These are phyloP conservation scores for Cerioporus squamosus DNA, from an alignment of 1,284 basidiomycete genomes.

Conservation along the genomic window DNA sequence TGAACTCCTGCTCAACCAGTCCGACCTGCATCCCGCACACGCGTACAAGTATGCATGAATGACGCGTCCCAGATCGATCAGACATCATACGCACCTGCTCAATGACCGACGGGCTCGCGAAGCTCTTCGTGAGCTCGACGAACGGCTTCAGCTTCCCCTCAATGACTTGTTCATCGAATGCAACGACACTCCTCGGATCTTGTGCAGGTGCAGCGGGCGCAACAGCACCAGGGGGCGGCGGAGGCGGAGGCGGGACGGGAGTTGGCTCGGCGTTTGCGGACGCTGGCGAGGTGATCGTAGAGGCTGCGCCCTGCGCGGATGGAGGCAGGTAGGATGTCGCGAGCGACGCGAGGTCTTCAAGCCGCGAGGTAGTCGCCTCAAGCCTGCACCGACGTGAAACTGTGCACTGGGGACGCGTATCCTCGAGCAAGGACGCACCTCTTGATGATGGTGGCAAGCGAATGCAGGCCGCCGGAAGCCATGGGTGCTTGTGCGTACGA, in stretches of 20 bases:
- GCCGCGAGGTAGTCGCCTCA: conserved; percentile 92
- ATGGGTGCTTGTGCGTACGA: conserved; percentile 18
- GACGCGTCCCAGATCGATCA: conserved; percentile 1
- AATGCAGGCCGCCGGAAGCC: conserved; percentile 58
- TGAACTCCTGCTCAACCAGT: conserved; percentile 73
- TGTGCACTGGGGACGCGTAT: background rate
- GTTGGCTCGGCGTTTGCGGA: conserved; percentile 45
- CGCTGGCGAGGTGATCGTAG: conserved; percentile 38
- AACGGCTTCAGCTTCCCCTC: conserved; percentile 77
- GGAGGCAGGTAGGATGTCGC: conserved; percentile 31
- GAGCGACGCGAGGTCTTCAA: conserved; percentile 85
- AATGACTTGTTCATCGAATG: conserved; percentile 78
- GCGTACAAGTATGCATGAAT: background rate
- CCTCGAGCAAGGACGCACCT: conserved; percentile 53
- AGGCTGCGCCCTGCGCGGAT: conserved; percentile 28
- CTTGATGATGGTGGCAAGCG: conserved; percentile 81
- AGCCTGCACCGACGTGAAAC: conserved; percentile 49
- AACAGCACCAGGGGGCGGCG: conserved; percentile 42
- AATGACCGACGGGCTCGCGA: conserved; percentile 73
- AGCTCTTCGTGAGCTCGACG: conserved; percentile 71
- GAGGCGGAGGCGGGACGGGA: conserved; percentile 47
- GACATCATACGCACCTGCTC: conserved; percentile 70
- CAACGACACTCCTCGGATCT: conserved; percentile 66
- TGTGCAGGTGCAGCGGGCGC: conserved; percentile 43
- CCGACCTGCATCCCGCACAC: conserved; percentile 58